Evolutionary conservation across 2,329 filamentous ascomycete genomes (phyloP).

Genomic region (Venturia carpophila): DNA sequence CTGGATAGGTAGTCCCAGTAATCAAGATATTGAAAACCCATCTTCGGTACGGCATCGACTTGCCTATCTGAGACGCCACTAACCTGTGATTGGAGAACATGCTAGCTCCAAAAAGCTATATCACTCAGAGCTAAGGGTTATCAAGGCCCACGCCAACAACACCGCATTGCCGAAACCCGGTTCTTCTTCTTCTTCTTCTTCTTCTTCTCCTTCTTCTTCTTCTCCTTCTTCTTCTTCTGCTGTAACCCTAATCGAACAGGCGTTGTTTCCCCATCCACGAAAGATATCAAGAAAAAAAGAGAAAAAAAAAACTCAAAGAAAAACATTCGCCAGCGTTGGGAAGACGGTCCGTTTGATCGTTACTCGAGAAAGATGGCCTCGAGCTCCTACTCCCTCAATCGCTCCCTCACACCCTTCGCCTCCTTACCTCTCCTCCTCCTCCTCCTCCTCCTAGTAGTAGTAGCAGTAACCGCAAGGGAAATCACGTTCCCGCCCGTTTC

Average conservation of each 20-base stretch:
- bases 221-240: neutral
- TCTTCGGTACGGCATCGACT: neutral
- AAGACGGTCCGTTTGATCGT: too few species aligned
- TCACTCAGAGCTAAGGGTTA: neutral
- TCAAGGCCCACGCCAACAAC: neutral
- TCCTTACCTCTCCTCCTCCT: neutral
- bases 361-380: neutral
- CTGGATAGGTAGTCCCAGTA: neutral
- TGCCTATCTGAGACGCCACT: neutral
- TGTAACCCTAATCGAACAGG: too few species aligned
- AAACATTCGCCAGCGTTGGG: too few species aligned
- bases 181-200: neutral
- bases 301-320: too few species aligned
- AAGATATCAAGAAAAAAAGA: too few species aligned
- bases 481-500: slow-evolving; percentile 12
- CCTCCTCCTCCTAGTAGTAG: too few species aligned
- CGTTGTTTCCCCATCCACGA: too few species aligned
- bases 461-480: neutral
- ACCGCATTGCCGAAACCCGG: neutral
- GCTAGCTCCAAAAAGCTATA: neutral
- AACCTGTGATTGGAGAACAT: neutral
- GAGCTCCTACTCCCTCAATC: neutral
- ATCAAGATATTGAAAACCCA: neutral
- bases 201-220: neutral
- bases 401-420: neutral